Percentiles rank a stretch among this genome's conserved stretches.
Evolutionary conservation across 306 rosid species (phyloP).

Genomic region (Calophaca sinica): DNA sequence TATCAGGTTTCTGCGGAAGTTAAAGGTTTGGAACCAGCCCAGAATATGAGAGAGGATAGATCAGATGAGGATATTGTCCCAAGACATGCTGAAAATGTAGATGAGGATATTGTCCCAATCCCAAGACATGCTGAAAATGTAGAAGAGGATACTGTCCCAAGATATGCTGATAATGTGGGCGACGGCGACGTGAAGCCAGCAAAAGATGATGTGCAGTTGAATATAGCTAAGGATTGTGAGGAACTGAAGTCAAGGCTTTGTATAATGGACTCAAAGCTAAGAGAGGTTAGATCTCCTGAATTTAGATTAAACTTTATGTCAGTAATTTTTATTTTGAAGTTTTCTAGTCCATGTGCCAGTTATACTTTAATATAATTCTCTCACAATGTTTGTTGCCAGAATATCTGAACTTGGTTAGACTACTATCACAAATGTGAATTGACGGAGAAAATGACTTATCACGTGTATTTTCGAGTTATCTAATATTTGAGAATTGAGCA

Average conservation of each 20-base stretch:
- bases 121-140: constrained; percentile 48
- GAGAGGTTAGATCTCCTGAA: constrained; percentile 71
- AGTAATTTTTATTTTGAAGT: background rate
- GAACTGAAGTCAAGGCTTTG: constrained; percentile 67
- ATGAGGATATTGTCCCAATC: constrained; percentile 31
- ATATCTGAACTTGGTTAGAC: constrained; percentile 12
- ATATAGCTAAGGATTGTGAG: constrained; percentile 60
- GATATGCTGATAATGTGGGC: constrained; percentile 41
- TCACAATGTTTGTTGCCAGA: constrained; percentile 35
- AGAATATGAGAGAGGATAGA: constrained; percentile 54
- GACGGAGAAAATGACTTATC: constrained; percentile 9
- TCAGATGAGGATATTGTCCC: constrained; percentile 42
- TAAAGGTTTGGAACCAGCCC: constrained; percentile 57
- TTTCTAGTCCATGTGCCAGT: constrained; percentile 39
- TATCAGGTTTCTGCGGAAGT: constrained; percentile 60
- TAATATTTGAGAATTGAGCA: constrained; percentile 9
- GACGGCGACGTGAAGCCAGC: constrained; percentile 51
- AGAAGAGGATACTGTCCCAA: constrained; percentile 50
- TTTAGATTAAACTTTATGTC: constrained; percentile 29
- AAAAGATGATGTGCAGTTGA: constrained; percentile 49
- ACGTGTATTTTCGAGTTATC: constrained; percentile 1
- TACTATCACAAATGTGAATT: background rate
- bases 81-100: constrained; percentile 50
- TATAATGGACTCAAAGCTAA: constrained; percentile 67
- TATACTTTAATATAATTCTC: constrained; percentile 14